Base-by-base conservation (phyloP, 1,284 basidiomycete genomes). In the Moniliella sp. region DNA sequence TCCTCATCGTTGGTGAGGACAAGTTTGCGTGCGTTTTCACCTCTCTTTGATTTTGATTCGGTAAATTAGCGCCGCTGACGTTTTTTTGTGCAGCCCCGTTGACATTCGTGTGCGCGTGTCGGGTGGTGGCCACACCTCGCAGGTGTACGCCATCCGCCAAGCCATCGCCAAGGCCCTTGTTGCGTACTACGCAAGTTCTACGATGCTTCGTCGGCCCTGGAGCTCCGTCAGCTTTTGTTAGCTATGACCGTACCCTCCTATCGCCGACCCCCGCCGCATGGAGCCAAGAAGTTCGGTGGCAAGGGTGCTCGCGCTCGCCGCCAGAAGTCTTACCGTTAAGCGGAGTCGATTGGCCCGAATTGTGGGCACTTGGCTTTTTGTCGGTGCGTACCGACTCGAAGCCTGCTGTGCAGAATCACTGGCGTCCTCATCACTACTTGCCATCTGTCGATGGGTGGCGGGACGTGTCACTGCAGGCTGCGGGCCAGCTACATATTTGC, bases 41-140 rank as follows among this genome's bases (percentile, higher is more conserved):
- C 4, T 4, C 10, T 19, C 11, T 9, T 8, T 19, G 4, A 5
- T n/a, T 13, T 4, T 10, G 5, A 12, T n/a, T 13, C 7, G 12
- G 12, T 27, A 5, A 27, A 10, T 14, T 4, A 10, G 15, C 1
- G 3, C 5, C 2, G 12, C n/a, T 28, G 8, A n/a, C 4, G 4
- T 28, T 17, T 32, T 4, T 12, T 17, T 18, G 11, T 11, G 25
- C 42, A 57, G 55, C 39, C 50, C 48, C 28, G 50, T 97, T 57
- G 88, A 99, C 69, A 86, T 99, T 67, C 82, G 88, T 53, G 80
- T 97, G 40, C 81, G 86, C 37, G 91, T 93, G 50, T 88, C 86
- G 67, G 91, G 91, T 67, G 91, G 91, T 74, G 91, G 91, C 66
- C 88, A 94, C 71, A 86, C 83, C 45, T 93, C 88, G 42, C 91